phyloP scores from a whole-genome alignment of 352 stramenopile genomes.

The Globisporangium nodosum region DNA sequence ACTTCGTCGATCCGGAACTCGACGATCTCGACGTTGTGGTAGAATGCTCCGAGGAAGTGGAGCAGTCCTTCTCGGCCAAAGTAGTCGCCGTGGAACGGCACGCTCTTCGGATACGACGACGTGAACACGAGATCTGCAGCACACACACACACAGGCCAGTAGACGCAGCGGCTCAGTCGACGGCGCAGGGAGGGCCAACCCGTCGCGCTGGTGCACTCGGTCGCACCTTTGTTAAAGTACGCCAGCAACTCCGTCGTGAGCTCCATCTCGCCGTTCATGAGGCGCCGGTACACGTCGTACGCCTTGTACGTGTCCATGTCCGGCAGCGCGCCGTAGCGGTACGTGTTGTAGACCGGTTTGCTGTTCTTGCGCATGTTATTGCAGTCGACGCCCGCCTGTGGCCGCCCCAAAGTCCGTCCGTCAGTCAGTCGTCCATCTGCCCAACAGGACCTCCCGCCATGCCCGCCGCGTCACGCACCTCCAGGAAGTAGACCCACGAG shows the following conservation, averaged over 20 bases:
- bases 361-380: slow-evolving; percentile 82
- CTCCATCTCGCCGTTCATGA: slow-evolving; percentile 48
- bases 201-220: not conserved
- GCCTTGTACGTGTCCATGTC: slow-evolving; percentile 75
- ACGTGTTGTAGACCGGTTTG: slow-evolving; percentile 76
- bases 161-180: too few relatives aligned
- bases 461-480: slow-evolving; percentile 24
- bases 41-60: slow-evolving; percentile 70
- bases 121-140: slow-evolving; percentile 73
- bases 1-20: slow-evolving; percentile 75
- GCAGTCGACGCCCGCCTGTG: slow-evolving; percentile 60
- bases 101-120: slow-evolving; percentile 73
- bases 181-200: too few relatives aligned
- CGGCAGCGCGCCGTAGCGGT: slow-evolving; percentile 57
- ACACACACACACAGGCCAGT: too few relatives aligned
- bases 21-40: slow-evolving; percentile 73
- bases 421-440: too few relatives aligned
- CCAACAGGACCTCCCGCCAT: too few relatives aligned
- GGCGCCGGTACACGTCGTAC: slow-evolving; percentile 71
- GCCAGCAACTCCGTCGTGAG: slow-evolving; percentile 62
- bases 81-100: slow-evolving; percentile 77
- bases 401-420: not conserved
- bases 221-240: slow-evolving; percentile 81
- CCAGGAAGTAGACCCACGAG: slow-evolving; percentile 81
- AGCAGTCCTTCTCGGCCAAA: slow-evolving; percentile 80